phyloP scores from a whole-genome alignment of 2,329 filamentous ascomycete genomes.

The Colletotrichum cereale region DNA sequence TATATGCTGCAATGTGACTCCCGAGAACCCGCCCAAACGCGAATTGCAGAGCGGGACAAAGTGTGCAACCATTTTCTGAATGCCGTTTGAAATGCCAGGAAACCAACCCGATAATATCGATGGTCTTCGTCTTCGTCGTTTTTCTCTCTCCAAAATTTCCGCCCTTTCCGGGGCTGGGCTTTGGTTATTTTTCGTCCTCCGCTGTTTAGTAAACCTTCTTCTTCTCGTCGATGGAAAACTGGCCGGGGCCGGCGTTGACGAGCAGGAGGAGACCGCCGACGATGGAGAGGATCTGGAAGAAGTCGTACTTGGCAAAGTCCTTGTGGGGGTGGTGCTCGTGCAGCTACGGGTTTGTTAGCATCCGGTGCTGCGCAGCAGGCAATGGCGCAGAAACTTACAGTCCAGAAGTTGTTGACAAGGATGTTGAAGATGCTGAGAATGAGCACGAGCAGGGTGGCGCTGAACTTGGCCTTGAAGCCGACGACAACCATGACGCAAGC shows the following conservation, averaged over 20 bases:
- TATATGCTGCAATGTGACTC: conserved; percentile 45
- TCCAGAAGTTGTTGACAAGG: conserved; percentile 99
- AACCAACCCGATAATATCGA: conserved; percentile 18
- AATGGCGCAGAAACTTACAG: conserved; percentile 71
- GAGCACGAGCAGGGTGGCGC: conserved; percentile 92
- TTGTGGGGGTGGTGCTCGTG: conserved; percentile 99
- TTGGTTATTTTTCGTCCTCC: conserved; percentile 12
- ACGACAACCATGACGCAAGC: conserved; percentile 99
- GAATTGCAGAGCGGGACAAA: conserved; percentile 45
- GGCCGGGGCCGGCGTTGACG: conserved; percentile 98
- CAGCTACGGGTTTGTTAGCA: conserved; percentile 67
- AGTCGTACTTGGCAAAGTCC: conserved; percentile 99
- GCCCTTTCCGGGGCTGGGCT: conserved; percentile 22
- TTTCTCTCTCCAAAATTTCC: not conserved
- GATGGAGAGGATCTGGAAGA: conserved; percentile 99
- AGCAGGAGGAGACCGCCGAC: conserved; percentile 95
- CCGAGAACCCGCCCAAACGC: conserved; percentile 45
- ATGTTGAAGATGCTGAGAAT: conserved; percentile 97
- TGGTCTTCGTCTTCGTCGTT: conserved; percentile 11
- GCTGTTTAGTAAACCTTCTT: conserved; percentile 94
- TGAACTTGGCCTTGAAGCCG: conserved; percentile 99
- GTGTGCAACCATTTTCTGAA: conserved; percentile 37
- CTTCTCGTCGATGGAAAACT: conserved; percentile 99
- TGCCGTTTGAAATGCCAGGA: conserved; percentile 40
- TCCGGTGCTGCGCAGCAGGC: not conserved